Conservation (phyloP, 768 basidiomycete genomes). For the Lentinula sp. region DNA sequence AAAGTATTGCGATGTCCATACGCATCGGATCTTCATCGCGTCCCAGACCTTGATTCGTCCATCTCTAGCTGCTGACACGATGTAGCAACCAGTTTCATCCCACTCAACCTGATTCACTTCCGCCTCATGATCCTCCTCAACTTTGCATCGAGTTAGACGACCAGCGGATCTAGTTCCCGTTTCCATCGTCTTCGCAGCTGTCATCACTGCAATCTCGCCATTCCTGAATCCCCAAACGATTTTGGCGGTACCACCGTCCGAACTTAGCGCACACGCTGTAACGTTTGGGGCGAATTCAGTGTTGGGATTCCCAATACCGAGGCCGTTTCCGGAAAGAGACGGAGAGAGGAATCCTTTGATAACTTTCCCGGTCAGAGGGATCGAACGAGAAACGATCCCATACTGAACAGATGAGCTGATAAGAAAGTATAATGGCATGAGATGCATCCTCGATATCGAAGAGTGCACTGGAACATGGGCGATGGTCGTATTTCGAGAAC, state of each 20-base stretch:
- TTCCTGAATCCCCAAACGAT: slow-evolving; percentile 69
- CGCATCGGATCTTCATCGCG: slow-evolving; percentile 39
- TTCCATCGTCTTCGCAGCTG: slow-evolving; percentile 56
- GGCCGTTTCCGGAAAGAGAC: slow-evolving; percentile 47
- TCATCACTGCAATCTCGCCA: slow-evolving; percentile 62
- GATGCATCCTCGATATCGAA: slow-evolving; percentile 49
- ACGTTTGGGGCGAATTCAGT: slow-evolving; percentile 68
- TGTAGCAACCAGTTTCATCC: slow-evolving; percentile 27
- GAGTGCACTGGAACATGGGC: slow-evolving; percentile 62
- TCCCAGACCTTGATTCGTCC: slow-evolving; percentile 76
- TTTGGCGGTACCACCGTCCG: slow-evolving; percentile 60
- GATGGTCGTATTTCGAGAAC: slow-evolving; percentile 52
- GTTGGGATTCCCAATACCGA: slow-evolving; percentile 70
- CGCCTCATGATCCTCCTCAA: slow-evolving; percentile 61
- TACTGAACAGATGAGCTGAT: slow-evolving; percentile 60
- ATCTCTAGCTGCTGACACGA: slow-evolving; percentile 54
- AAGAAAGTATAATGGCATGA: slow-evolving; percentile 51
- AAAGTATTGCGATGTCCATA: slow-evolving; percentile 54
- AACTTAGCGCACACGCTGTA: slow-evolving; percentile 48
- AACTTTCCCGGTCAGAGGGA: slow-evolving; percentile 64
- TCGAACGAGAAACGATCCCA: slow-evolving; percentile 68
- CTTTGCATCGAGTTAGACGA: slow-evolving; percentile 39
- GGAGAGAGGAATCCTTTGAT: slow-evolving; percentile 67
- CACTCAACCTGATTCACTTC: slow-evolving; percentile 51
- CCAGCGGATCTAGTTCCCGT: slow-evolving; percentile 34